These are phyloP conservation scores for Mastigamoeba balamuthi DNA, from an alignment of 78 protist genomes.

Conservation along the genomic window DNA sequence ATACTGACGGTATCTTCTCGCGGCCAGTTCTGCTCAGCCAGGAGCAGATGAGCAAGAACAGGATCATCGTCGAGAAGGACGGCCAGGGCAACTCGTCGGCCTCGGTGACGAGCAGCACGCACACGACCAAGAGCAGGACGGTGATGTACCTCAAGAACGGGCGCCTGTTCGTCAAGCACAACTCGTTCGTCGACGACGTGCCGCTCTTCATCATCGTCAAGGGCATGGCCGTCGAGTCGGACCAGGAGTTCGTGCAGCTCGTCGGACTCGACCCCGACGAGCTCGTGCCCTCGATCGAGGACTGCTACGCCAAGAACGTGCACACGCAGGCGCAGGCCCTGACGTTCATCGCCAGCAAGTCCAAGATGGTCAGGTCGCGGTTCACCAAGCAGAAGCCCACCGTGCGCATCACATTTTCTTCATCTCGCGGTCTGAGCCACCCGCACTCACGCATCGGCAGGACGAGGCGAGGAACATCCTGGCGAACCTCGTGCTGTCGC, in stretches of 20 bases:
- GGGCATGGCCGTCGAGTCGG: constrained; percentile 91
- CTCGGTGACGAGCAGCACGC: constrained; percentile 73
- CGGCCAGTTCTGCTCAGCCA: constrained; percentile 71
- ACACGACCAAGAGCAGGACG: constrained; percentile 77
- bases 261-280: constrained; percentile 71
- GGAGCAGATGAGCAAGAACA: constrained; percentile 90
- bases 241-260: constrained; percentile 86
- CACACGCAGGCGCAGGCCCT: constrained; percentile 71
- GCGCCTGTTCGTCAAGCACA: constrained; percentile 75
- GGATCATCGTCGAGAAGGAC: constrained; percentile 88
- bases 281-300: constrained; percentile 73
- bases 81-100: constrained; percentile 50
- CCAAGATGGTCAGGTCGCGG: not conserved
- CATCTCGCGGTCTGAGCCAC: not conserved
- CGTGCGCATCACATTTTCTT: not conserved
- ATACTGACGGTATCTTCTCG: no score
- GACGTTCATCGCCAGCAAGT: constrained; percentile 37
- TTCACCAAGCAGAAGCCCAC: not conserved
- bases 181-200: constrained; percentile 76
- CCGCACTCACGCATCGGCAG: not conserved
- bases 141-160: constrained; percentile 45
- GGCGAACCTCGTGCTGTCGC: constrained; percentile 74
- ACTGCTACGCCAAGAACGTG: constrained; percentile 23
- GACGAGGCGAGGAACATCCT: constrained; percentile 88
- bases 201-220: constrained; percentile 79